phyloP scores from a whole-genome alignment of 73 alveolate genomes.

The Paramecium caudatum region DNA sequence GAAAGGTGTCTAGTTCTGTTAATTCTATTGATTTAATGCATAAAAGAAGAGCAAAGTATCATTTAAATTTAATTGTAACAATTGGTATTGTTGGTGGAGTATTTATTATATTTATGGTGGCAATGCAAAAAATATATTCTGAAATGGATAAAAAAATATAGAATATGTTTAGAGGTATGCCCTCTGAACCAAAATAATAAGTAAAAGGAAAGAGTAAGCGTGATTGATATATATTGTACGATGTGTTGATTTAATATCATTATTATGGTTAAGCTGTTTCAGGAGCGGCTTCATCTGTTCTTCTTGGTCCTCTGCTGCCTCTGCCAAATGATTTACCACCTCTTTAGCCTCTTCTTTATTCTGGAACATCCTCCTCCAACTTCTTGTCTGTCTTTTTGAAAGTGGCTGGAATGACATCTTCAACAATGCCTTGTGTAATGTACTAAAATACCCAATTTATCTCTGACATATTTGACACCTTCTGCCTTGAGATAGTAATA shows the following conservation, averaged over 20 bases:
- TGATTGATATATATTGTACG: constrained; percentile 51
- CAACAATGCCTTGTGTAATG: constrained; percentile 42
- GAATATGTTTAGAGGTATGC: constrained; percentile 33
- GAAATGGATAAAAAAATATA: constrained; percentile 42
- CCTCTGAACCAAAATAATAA: not conserved
- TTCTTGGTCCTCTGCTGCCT: constrained; percentile 54
- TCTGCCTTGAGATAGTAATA: constrained; percentile 61
- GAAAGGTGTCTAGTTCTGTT: constrained; percentile 80
- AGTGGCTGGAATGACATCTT: constrained; percentile 59
- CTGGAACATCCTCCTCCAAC: constrained; percentile 54
- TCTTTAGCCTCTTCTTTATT: constrained; percentile 55
- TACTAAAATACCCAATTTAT: constrained; percentile 37
- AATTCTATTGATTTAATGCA: constrained; percentile 55
- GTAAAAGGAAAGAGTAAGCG: not conserved
- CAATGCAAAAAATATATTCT: constrained; percentile 33
- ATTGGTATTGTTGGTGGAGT: constrained; percentile 8
- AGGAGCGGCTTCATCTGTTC: constrained; percentile 6
- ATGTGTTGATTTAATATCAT: constrained; percentile 1
- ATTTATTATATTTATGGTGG: constrained; percentile 13
- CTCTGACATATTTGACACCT: constrained; percentile 62
- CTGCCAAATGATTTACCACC: constrained; percentile 39
- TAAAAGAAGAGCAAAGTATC: constrained; percentile 13
- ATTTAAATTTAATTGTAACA: not conserved
- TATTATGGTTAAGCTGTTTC: constrained; percentile 45
- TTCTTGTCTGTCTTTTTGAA: constrained; percentile 61